Conservation (phyloP, 176 grass and related monocot genomes). For the Pontederia crassipes region DNA sequence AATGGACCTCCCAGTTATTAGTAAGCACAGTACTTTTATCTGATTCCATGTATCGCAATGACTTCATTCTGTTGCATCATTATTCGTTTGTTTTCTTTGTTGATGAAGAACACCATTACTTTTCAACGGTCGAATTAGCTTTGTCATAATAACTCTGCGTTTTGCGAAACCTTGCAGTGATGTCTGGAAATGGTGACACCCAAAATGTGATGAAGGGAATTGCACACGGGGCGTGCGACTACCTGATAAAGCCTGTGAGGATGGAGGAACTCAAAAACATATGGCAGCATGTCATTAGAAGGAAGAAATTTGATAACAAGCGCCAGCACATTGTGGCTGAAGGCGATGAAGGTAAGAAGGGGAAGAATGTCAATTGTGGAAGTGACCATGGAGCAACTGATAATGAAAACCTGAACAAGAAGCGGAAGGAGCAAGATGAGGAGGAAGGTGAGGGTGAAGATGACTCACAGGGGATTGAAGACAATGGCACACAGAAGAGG, state of each 20-base stretch:
- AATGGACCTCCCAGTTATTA: constrained; percentile 84
- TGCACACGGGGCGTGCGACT: constrained; percentile 38
- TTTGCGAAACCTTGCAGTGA: constrained; percentile 24
- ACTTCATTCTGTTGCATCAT: too few relatives aligned
- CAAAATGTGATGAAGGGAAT: constrained; percentile 45
- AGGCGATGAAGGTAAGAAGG: constrained; percentile 27
- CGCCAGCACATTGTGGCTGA: neutral
- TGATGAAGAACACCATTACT: too few relatives aligned
- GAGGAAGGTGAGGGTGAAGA: constrained; percentile 10
- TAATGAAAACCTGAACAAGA: constrained; percentile 21
- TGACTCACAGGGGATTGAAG: constrained; percentile 11
- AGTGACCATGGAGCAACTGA: constrained; percentile 1
- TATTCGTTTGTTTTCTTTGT: neutral
- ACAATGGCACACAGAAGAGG: constrained; percentile 22
- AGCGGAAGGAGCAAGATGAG: constrained; percentile 19
- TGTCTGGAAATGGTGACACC: constrained; percentile 36
- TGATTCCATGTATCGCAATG: neutral
- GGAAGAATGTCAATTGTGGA: constrained; percentile 15
- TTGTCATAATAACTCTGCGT: neutral
- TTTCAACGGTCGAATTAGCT: neutral
- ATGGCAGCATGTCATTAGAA: constrained; percentile 46
- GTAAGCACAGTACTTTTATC: constrained; percentile 23
- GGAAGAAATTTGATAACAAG: constrained; percentile 2
- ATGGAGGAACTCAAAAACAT: constrained; percentile 39
- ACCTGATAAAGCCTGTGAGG: constrained; percentile 44